Evolutionary conservation across 371 early-diverging fungal genomes (phyloP).

Genomic region (Cladochytrium tenue): DNA sequence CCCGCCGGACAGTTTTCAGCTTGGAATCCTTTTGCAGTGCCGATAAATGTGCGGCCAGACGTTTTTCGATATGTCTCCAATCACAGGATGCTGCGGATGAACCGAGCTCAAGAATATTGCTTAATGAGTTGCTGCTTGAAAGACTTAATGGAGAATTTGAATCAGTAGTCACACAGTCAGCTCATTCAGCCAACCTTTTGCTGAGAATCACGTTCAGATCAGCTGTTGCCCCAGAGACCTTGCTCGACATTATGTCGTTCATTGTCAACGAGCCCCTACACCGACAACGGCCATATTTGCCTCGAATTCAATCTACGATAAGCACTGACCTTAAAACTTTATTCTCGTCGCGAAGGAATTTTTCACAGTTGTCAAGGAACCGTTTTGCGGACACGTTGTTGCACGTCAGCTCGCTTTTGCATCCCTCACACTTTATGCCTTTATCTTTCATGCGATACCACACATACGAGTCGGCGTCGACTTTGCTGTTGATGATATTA

Average conservation of each 20-base stretch:
- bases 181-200: too few relatives aligned
- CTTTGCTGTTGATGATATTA: not conserved
- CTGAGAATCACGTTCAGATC: conserved; percentile 17
- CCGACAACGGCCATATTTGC: not conserved
- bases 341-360: not conserved
- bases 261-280: conserved; percentile 15
- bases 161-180: too few relatives aligned
- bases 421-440: conserved; percentile 12
- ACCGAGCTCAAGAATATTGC: not conserved
- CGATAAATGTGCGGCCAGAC: conserved; percentile 5
- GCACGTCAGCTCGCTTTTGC: conserved; percentile 2
- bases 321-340: not conserved
- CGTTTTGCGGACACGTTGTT: conserved; percentile 23
- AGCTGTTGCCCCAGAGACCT: conserved; percentile 8
- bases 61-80: conserved; percentile 15
- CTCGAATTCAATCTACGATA: not conserved
- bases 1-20: conserved; percentile 10
- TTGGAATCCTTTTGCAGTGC: not conserved
- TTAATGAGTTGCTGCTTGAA: not conserved
- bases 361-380: conserved; percentile 16
- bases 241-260: conserved; percentile 13
- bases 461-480: conserved; percentile 12
- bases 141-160: too few relatives aligned
- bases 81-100: not conserved
- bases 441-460: conserved; percentile 22